Evolutionary conservation across 2,329 filamentous ascomycete genomes (phyloP), one percentile per base, ranked within the genome.

Genomic region (Rutstroemia sp.): DNA sequence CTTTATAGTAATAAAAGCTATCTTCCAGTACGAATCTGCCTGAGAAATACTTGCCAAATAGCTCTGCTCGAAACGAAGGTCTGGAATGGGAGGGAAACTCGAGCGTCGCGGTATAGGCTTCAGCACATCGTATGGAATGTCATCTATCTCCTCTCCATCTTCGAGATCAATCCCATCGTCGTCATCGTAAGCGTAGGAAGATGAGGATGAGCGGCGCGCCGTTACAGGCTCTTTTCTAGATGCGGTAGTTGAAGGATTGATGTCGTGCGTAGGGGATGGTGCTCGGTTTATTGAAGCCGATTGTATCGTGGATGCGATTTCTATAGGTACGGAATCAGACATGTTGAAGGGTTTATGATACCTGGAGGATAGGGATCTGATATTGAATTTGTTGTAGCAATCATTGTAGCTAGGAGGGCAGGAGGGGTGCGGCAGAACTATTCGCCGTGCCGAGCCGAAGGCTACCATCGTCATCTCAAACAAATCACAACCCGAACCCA

Each of bases 41-140:
- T 83, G 78, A 62, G 86, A 82, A 64, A 99, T 88, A 73, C 91
- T 95, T 65, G 88, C 87, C 55, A 99, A 80, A 72, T 99, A 99
- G 78, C 92, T 96, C 79, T 99, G 94, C 75, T 99, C 94, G 73
- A 97, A 97, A 45, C 94, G 83, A 63, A 99, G 76, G 74, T 99
- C 94, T 4, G 92, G 91, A 68, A 96, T 80, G 8, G 83, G 81
- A 30, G 80, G 81, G 54, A 85, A 74, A 48, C 75, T 76, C 51
- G 74, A 74, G 55, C 76, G 71, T 48, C 83, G 77, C n/a, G 75
- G 75, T 7, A 73, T 64, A 3, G 76, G 78, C 45, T 77, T 76
- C 51, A 91, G 72, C 5, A 86, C 78, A 62, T 82, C 86, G 59
- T 85, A 77, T 12, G 86, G 86, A 21, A 89, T 83, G 55, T 89